Conservation (phyloP, 164 flowering plant species). For the Vitis vinifera region ASM3070453v1 NC_081809.1:4061001-4061500, state of each 20-base stretch:
- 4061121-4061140: too few species aligned
- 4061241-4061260: conserved; percentile 72
- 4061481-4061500: conserved; percentile 52
- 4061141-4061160: not conserved
- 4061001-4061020: too few species aligned
- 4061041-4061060: too few species aligned
- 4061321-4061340: conserved; percentile 95
- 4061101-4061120: too few species aligned
- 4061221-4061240: conserved; percentile 80
- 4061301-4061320: conserved; percentile 72
- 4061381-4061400: not conserved
- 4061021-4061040: too few species aligned
- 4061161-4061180: not conserved
- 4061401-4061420: too few species aligned
- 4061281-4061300: conserved; percentile 84
- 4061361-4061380: conserved; percentile 51
- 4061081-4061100: not conserved
- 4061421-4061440: too few species aligned
- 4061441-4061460: too few species aligned
- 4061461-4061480: too few species aligned
- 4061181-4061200: not conserved
- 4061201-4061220: conserved; percentile 30
- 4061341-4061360: conserved; percentile 94
- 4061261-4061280: conserved; percentile 87
- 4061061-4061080: not conserved